Percentiles rank a stretch among this genome's conserved stretches.
These are phyloP conservation scores for Cardiospermum halicacabum DNA, from an alignment of 345 rosid genomes.

Conservation along the genomic window DNA sequence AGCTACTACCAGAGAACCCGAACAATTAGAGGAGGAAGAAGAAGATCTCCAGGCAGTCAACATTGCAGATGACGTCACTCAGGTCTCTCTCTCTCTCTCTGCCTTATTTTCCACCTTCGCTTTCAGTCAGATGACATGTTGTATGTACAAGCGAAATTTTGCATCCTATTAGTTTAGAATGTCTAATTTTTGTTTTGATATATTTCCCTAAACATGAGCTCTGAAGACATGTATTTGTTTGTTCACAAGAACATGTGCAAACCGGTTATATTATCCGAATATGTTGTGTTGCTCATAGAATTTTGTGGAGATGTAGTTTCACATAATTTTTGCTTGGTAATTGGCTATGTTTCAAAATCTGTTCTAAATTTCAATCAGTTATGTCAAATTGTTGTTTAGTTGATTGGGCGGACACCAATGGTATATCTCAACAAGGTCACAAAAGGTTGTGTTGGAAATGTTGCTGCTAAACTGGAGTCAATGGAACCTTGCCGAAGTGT, in stretches of 20 bases:
- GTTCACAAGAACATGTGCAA: not conserved
- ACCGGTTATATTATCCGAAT: not conserved
- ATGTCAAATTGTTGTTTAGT: constrained; percentile 43
- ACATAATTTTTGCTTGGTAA: not conserved
- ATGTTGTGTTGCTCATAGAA: not conserved
- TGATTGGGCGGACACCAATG: constrained; percentile 93
- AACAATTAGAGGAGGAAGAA: constrained; percentile 14
- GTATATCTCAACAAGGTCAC: constrained; percentile 84
- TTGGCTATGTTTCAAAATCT: constrained; percentile 17
- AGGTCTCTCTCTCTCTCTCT: constrained; percentile 30
- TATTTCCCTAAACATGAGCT: not conserved
- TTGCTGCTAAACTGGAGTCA: constrained; percentile 97
- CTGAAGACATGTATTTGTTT: not conserved
- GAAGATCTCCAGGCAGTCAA: constrained; percentile 41
- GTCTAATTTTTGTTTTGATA: too few relatives aligned
- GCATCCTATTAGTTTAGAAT: not conserved
- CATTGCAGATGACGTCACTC: constrained; percentile 77
- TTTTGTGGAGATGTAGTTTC: not conserved
- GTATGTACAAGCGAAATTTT: not conserved
- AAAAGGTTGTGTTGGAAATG: constrained; percentile 63
- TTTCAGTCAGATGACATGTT: too few relatives aligned
- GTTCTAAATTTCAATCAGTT: constrained; percentile 27
- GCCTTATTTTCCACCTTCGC: not conserved
- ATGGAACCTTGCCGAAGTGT: constrained; percentile 96
- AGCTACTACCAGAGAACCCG: constrained; percentile 16